Conservation (phyloP, 495 filamentous ascomycete species). For the Cryomyces antarcticus region DNA sequence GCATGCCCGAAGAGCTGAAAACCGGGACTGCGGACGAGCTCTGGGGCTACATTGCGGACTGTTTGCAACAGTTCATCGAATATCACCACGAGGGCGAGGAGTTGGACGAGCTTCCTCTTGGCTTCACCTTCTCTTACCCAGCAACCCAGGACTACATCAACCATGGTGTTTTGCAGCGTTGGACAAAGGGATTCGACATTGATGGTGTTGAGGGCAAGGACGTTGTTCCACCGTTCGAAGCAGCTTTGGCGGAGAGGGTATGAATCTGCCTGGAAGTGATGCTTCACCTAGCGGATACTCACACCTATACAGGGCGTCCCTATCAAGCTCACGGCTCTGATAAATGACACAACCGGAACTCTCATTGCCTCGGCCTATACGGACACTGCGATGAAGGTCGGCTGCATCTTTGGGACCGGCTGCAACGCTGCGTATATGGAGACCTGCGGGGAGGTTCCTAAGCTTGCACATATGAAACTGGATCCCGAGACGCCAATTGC, state of each 20-base stretch:
- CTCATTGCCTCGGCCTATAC: slow-evolving; percentile 96
- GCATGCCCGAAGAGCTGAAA: slow-evolving; percentile 89
- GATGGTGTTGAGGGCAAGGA: slow-evolving; percentile 86
- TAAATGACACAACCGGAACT: slow-evolving; percentile 98
- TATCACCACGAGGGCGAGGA: slow-evolving; percentile 59
- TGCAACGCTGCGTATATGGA: slow-evolving; percentile 99
- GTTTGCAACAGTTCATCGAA: slow-evolving; percentile 86
- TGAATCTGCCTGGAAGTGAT: slow-evolving; percentile 6
- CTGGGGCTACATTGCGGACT: slow-evolving; percentile 97
- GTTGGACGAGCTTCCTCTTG: slow-evolving; percentile 52
- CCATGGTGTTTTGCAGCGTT: slow-evolving; percentile 84
- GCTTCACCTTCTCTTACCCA: slow-evolving; percentile 97
- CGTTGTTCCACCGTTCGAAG: slow-evolving; percentile 84
- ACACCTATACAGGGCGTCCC: slow-evolving; percentile 44
- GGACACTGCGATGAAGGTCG: slow-evolving; percentile 75
- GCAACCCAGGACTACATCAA: slow-evolving; percentile 94
- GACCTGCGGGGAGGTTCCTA: slow-evolving; percentile 72
- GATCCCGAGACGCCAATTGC: slow-evolving; percentile 77
- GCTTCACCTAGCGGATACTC: too few species aligned
- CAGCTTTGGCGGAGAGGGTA: slow-evolving; percentile 58
- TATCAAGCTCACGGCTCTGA: slow-evolving; percentile 80
- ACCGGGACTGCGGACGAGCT: slow-evolving; percentile 78
- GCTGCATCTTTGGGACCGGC: slow-evolving; percentile 95
- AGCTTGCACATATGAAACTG: slow-evolving; percentile 85
- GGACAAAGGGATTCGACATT: slow-evolving; percentile 99